Base-by-base conservation (phyloP, 2,329 filamentous ascomycete species). In the Exophiala oligosperma region DNA sequence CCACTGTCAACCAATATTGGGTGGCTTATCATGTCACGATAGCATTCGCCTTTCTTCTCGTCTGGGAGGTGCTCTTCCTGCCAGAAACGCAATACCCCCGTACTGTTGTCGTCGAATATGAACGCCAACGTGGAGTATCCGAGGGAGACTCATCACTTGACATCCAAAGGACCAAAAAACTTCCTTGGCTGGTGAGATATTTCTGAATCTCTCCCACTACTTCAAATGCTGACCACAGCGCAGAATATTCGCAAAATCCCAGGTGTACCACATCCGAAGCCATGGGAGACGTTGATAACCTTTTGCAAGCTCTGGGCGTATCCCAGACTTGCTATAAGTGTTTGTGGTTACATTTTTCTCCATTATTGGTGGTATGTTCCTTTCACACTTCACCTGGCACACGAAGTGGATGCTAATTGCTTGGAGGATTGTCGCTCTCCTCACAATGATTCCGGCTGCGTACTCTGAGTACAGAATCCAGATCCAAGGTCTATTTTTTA, bases 321-420 rank as follows among this genome's bases (percentile, higher is more conserved):
- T 35, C 54, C 54, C 5, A 59, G 44, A 32, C 8, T 59, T 44
- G 51, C 50, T 21, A 29, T 38, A 8, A 54, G 50, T 38, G 50
- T 59, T 7, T 53, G 35, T 41, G 48, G 24, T 24, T 59, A 59
- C 41, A 44, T 43, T 21, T 59, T 59, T 46, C 28, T 59, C 17
- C 44, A 54, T 46, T 59, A 59, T 41, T 59, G 56, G 56, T 59
- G 56, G 54, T 56, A 56, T 23, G 53, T 38, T n/a, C 4, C 1
- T 35, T 5, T 6, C 4, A 5, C 32, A 35, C 6, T 2, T 9
- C 32, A 5, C 6, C 9, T 11, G 32, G 11, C 32, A 11, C 9
- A 35, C 11, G 7, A 35, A 35, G 32, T 35, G 32, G 32, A 11
- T 9, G 11, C 32, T 35, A 35, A 35, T 6, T 35, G 7, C 6